phyloP scores from a whole-genome alignment of 2,329 filamentous ascomycete genomes.

The Diplodia seriata region DNA sequence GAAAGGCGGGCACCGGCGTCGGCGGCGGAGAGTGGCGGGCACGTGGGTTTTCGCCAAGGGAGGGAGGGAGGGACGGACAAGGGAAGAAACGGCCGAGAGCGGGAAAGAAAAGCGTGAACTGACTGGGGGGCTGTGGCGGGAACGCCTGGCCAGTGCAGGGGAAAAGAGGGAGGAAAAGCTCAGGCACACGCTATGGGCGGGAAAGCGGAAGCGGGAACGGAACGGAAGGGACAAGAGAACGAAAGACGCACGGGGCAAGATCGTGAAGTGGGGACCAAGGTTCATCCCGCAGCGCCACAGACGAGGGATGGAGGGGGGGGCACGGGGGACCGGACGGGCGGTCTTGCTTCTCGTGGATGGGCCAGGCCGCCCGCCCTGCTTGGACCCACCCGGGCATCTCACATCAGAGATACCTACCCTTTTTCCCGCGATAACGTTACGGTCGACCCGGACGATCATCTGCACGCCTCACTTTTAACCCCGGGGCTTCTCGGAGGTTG shows the following conservation, averaged over 20 bases:
- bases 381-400: conserved; percentile 10
- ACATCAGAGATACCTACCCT: background rate
- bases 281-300: conserved; percentile 23
- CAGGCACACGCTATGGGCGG: conserved; percentile 3
- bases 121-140: background rate
- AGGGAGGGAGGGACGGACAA: background rate
- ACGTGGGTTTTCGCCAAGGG: background rate
- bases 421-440: conserved; percentile 21
- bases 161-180: background rate
- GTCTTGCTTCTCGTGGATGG: background rate
- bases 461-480: background rate
- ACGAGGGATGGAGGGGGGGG: background rate
- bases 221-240: conserved; percentile 8
- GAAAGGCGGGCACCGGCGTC: background rate
- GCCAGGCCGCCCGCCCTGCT: background rate
- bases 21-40: background rate
- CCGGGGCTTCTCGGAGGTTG: conserved; percentile 23
- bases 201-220: background rate
- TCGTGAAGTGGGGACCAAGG: conserved; percentile 31
- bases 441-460: conserved; percentile 6
- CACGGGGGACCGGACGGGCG: background rate
- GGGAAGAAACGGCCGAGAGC: background rate
- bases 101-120: background rate
- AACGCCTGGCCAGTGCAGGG: conserved; percentile 18
- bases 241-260: conserved; percentile 28